These are phyloP conservation scores for Jimgerdemannia flammicorona DNA, from an alignment of 192 early-diverging fungal genomes.

Conservation along the genomic window DNA sequence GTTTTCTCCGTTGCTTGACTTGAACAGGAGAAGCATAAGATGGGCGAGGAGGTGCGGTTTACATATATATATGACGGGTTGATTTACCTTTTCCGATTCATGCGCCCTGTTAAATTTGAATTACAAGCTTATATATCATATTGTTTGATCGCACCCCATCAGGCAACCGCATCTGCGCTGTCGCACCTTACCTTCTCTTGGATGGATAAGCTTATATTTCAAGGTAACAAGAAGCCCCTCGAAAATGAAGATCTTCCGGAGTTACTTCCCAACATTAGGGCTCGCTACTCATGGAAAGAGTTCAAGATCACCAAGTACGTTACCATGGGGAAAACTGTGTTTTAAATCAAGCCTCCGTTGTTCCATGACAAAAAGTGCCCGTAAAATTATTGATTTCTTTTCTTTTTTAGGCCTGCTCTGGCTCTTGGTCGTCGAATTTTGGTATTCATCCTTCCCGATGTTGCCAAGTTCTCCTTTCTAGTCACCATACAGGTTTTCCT, in stretches of 20 bases:
- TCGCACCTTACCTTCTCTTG: slow-evolving; percentile 31
- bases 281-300: slow-evolving; percentile 30
- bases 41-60: background rate
- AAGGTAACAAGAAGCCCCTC: slow-evolving; percentile 31
- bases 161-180: background rate
- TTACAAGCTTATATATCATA: background rate
- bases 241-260: slow-evolving; percentile 35
- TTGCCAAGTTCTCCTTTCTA: slow-evolving; percentile 58
- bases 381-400: slow-evolving; percentile 2
- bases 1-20: too few relatives aligned
- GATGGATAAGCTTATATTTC: slow-evolving; percentile 29
- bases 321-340: slow-evolving; percentile 3
- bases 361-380: too few relatives aligned
- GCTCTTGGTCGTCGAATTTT: slow-evolving; percentile 19
- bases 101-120: background rate
- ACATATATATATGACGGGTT: background rate
- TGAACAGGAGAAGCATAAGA: background rate
- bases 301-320: slow-evolving; percentile 21
- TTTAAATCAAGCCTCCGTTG: background rate
- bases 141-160: background rate
- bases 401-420: slow-evolving; percentile 3
- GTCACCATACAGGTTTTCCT: slow-evolving; percentile 53
- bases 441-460: slow-evolving; percentile 25
- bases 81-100: background rate
- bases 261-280: slow-evolving; percentile 22